Percentiles rank a stretch among this genome's conserved stretches.
phyloP scores from a whole-genome alignment of 805 yeast genomes.

The Wickerhamomyces queroliae region DNA sequence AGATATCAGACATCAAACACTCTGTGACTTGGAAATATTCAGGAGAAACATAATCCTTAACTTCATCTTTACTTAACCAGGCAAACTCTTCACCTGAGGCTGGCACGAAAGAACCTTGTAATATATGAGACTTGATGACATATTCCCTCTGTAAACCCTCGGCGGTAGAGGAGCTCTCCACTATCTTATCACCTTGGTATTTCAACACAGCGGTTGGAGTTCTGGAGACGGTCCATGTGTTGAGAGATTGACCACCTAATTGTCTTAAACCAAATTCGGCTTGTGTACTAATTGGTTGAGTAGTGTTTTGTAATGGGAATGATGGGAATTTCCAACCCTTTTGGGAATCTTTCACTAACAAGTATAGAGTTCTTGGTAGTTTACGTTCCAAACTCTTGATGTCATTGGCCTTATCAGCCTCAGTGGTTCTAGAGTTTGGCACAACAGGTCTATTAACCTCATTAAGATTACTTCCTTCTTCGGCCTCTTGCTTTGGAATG shows the following conservation, averaged over 20 bases:
- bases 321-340: constrained; percentile 76
- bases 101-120: constrained; percentile 69
- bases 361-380: constrained; percentile 73
- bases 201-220: constrained; percentile 75
- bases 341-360: constrained; percentile 47
- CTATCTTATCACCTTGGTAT: constrained; percentile 23
- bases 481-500: constrained; percentile 52
- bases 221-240: constrained; percentile 87
- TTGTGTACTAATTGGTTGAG: constrained; percentile 55
- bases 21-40: constrained; percentile 53
- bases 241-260: constrained; percentile 70
- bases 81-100: constrained; percentile 47
- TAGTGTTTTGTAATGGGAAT: constrained; percentile 39
- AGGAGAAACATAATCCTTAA: constrained; percentile 42
- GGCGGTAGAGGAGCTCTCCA: constrained; percentile 10
- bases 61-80: constrained; percentile 85
- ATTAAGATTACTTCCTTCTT: constrained; percentile 34
- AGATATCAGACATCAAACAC: constrained; percentile 29
- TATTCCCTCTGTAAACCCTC: constrained; percentile 45
- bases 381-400: constrained; percentile 68
- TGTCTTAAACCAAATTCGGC: constrained; percentile 71
- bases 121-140: constrained; percentile 78
- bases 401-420: constrained; percentile 67
- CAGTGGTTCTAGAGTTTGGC: constrained; percentile 67
- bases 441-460: constrained; percentile 63